Conservation (phyloP, 768 basidiomycete species). For the Lactarius hengduanensis region DNA sequence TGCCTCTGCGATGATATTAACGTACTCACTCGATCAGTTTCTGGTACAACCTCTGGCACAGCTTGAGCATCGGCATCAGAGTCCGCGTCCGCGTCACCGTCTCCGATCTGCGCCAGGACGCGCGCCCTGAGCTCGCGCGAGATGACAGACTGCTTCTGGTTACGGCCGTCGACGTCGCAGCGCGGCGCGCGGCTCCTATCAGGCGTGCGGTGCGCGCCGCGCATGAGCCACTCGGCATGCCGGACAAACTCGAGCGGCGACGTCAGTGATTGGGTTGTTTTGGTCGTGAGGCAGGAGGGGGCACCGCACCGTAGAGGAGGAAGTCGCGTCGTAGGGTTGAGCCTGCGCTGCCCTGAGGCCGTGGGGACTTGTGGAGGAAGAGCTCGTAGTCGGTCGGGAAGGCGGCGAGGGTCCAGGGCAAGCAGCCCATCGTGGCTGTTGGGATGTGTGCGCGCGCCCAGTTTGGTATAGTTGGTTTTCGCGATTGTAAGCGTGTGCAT, state of each 20-base stretch:
- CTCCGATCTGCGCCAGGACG: not conserved
- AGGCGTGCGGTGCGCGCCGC: conserved; percentile 16
- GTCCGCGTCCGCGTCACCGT: not conserved
- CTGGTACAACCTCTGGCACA: not conserved
- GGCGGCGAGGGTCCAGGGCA: conserved; percentile 20
- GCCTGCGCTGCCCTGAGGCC: not conserved
- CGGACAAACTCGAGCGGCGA: conserved; percentile 22
- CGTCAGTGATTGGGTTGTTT: too few relatives aligned
- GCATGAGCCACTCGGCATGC: conserved; percentile 25
- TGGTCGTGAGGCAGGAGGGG: too few relatives aligned
- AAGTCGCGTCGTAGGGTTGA: conserved; percentile 14
- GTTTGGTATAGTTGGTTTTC: too few relatives aligned
- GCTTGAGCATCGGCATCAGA: not conserved
- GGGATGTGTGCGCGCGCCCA: not conserved
- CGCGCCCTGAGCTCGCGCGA: conserved; percentile 12
- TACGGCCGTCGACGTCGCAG: not conserved
- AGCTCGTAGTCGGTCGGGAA: conserved; percentile 23
- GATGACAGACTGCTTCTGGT: conserved; percentile 6
- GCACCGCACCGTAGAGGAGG: conserved; percentile 18
- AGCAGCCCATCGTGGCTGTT: conserved; percentile 14
- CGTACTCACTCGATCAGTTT: not conserved
- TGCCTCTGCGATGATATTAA: not conserved
- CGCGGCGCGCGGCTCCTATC: conserved; percentile 7
- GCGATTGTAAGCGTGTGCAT: too few relatives aligned
- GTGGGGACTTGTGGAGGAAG: conserved; percentile 10